Base-by-base conservation (phyloP, 352 stramenopile species). In the Globisporangium paroecandrum region DNA sequence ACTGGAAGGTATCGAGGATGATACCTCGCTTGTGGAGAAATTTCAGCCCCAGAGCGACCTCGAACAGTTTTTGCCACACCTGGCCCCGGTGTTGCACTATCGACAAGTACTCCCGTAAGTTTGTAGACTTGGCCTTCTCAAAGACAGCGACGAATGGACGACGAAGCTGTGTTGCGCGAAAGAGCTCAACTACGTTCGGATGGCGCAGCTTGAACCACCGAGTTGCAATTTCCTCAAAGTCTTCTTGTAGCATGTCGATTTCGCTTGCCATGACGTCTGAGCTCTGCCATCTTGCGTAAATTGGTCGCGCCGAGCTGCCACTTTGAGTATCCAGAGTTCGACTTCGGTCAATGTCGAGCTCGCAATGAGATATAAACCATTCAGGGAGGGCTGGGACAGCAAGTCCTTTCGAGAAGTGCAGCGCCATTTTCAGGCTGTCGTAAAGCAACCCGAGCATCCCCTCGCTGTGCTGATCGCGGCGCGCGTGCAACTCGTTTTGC, bases 191-290 rank as follows among this genome's bases (percentile, higher is more conserved):
- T 53, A 98, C 76, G 70, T 96, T 94, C 10, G 77, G 78, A 69
- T 98, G 93, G 2, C 77, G 69, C 0, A 98, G 69, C 22, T 83
- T 85, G 63, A 95, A 94, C 91, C 97, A 98, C 4, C 95, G 81
- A 9, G 77, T 83, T 60, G 97, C 94, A 58, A 97, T 89, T 43
- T 74, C 3, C 22, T 65, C 32, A 62, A 81, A n/a, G 24, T 63
- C 49, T 64, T 67, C 18, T 60, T 29, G 4, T 53, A 58, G 2
- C 64, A 71, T 8, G 58, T 43, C 18, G 53, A 49, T 4, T 12
- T 53, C 15, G 27, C n/a, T 3, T 7, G 68, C 13, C 27, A 60
- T 18, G 41, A 68, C 32, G 4, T 38, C 5, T 53, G 60, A 51
- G 25, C 41, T 56, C 22, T 46, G 22, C 56, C 64, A 69, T 20